These are phyloP conservation scores for Peribolospora kevripleyi DNA, from an alignment of 768 basidiomycete genomes.

Conservation along the genomic window DNA sequence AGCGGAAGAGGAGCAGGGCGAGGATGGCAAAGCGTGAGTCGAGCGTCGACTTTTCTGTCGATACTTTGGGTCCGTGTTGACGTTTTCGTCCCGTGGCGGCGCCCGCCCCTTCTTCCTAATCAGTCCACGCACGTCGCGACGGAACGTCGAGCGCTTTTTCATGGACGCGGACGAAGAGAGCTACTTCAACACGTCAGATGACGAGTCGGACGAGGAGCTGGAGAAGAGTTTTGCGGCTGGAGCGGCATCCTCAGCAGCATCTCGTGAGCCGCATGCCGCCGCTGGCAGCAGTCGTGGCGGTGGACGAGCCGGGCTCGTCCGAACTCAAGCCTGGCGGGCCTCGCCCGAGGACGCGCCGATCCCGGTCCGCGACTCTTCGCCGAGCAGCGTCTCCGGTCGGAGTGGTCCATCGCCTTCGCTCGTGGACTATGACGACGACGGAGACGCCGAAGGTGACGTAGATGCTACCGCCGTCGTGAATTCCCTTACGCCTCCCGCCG, in stretches of 20 bases:
- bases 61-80: conserved; percentile 14
- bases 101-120: background rate
- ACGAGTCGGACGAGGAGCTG: conserved; percentile 25
- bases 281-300: conserved; percentile 31
- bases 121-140: conserved; percentile 22
- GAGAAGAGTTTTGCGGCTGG: conserved; percentile 7
- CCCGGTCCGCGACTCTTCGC: background rate
- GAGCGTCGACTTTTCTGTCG: background rate
- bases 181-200: conserved; percentile 86
- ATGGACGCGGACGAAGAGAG: conserved; percentile 49
- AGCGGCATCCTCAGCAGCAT: conserved; percentile 10
- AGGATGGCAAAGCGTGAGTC: conserved; percentile 27
- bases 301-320: conserved; percentile 2
- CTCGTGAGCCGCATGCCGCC: conserved; percentile 16
- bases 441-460: conserved; percentile 25
- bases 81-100: conserved; percentile 7
- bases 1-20: conserved; percentile 26
- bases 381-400: background rate
- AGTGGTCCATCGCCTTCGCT: conserved; percentile 15
- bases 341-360: background rate
- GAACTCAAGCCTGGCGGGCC: background rate
- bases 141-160: conserved; percentile 26
- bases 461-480: background rate
- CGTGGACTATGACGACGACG: conserved; percentile 56
- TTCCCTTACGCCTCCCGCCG: background rate